Conservation (phyloP, 495 filamentous ascomycete genomes). For the Xeromyces bisporus region DNA sequence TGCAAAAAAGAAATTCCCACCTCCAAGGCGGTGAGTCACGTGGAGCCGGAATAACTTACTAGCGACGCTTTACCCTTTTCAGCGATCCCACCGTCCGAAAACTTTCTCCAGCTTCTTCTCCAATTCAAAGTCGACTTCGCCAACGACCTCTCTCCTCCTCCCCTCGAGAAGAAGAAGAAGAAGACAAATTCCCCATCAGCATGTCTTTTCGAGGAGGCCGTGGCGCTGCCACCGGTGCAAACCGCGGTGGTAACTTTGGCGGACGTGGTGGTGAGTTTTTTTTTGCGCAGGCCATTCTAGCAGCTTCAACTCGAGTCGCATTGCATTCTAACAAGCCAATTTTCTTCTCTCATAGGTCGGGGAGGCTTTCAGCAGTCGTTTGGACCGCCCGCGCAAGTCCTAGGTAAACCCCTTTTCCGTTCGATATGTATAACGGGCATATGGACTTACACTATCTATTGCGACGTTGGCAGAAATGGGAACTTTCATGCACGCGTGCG, state of each 20-base stretch:
- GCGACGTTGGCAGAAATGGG: constrained; percentile 75
- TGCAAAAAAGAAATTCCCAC: too few relatives aligned
- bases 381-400: constrained; percentile 49
- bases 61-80: constrained; percentile 33
- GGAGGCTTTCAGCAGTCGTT: constrained; percentile 46
- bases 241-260: constrained; percentile 33
- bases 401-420: constrained; percentile 30
- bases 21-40: constrained; percentile 25
- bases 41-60: constrained; percentile 26
- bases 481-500: constrained; percentile 77
- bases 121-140: constrained; percentile 8
- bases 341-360: constrained; percentile 33
- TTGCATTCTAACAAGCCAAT: constrained; percentile 12
- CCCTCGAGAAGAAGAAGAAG: constrained; percentile 5
- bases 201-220: constrained; percentile 38
- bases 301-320: constrained; percentile 1
- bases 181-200: constrained; percentile 14
- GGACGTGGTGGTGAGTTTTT: constrained; percentile 22
- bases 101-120: constrained; percentile 24
- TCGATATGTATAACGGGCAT: neutral
- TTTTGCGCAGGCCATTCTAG: too few relatives aligned
- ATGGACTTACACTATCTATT: constrained; percentile 12
- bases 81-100: constrained; percentile 36
- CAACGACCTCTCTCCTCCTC: constrained; percentile 1
- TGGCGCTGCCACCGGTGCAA: constrained; percentile 29